phyloP scores from a whole-genome alignment of 768 basidiomycete genomes.

The Psilocybe cyanescens region DNA sequence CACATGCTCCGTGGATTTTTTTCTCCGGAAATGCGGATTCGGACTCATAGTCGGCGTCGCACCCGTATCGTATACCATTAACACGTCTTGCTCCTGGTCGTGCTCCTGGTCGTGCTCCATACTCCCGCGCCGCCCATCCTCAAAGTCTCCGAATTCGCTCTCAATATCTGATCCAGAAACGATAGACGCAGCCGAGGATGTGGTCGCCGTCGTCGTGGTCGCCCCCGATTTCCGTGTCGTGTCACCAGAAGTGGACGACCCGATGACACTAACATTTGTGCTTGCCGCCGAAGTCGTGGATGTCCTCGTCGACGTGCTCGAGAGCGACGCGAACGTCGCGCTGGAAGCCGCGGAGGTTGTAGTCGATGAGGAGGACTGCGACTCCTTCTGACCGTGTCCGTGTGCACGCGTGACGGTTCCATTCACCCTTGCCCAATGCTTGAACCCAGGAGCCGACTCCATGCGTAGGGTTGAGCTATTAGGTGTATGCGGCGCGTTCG shows the following conservation, averaged over 20 bases:
- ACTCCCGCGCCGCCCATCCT: constrained; percentile 6
- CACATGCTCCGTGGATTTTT: constrained; percentile 16
- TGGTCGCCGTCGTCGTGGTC: not conserved
- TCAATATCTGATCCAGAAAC: constrained; percentile 10
- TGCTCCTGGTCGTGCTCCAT: constrained; percentile 8
- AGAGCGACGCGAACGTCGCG: constrained; percentile 12
- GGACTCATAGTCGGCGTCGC: constrained; percentile 53
- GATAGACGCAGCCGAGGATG: not conserved
- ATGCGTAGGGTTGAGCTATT: no score
- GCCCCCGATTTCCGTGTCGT: not conserved
- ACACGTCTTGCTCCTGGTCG: constrained; percentile 26
- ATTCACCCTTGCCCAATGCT: not conserved
- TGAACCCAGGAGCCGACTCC: not conserved
- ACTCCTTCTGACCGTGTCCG: constrained; percentile 25
- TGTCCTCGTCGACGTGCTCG: constrained; percentile 13
- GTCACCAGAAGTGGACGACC: constrained; percentile 7
- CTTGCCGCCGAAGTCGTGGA: constrained; percentile 11
- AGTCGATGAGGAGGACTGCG: constrained; percentile 23
- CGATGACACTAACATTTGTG: constrained; percentile 3
- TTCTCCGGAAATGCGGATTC: constrained; percentile 46
- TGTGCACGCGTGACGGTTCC: constrained; percentile 4
- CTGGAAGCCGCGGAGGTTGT: constrained; percentile 11
- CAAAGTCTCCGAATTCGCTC: constrained; percentile 23
- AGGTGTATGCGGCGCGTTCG: no score
- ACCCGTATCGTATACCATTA: constrained; percentile 53